phyloP scores from a whole-genome alignment of 2,329 filamentous ascomycete species.

The Phaeosphaeriaceae sp. region DNA sequence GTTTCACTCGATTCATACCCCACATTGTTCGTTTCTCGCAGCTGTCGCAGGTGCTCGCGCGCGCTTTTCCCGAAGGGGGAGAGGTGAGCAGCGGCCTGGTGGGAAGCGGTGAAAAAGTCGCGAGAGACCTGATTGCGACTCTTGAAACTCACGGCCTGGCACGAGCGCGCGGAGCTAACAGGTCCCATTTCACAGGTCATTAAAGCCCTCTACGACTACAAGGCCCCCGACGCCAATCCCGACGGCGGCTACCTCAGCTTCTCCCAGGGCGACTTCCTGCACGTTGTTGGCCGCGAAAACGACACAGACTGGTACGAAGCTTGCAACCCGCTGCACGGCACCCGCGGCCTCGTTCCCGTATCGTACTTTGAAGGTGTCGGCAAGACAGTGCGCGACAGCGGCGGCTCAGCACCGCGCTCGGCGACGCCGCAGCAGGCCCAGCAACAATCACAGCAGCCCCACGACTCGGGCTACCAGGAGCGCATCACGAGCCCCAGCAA shows the following conservation, averaged over 20 bases:
- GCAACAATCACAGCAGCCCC: slow-evolving; percentile 60
- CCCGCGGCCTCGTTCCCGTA: slow-evolving; percentile 90
- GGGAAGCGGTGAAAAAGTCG: not conserved
- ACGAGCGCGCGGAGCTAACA: slow-evolving; percentile 36
- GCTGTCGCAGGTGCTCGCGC: slow-evolving; percentile 1
- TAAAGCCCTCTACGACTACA: slow-evolving; percentile 95
- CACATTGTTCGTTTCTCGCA: not conserved
- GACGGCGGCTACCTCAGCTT: slow-evolving; percentile 77
- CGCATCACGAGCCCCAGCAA: slow-evolving; percentile 43
- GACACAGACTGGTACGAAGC: slow-evolving; percentile 98
- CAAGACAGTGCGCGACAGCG: slow-evolving; percentile 90
- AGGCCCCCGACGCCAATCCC: slow-evolving; percentile 72
- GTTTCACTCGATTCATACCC: slow-evolving; percentile 14
- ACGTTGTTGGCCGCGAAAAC: slow-evolving; percentile 95
- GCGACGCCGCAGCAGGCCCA: slow-evolving; percentile 3
- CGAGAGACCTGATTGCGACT: not conserved
- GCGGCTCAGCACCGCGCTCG: slow-evolving; percentile 58
- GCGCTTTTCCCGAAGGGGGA: slow-evolving; percentile 3
- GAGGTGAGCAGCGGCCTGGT: not conserved
- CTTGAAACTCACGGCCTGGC: slow-evolving; percentile 20
- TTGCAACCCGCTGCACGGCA: slow-evolving; percentile 90
- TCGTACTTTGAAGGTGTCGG: slow-evolving; percentile 92
- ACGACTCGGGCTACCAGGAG: slow-evolving; percentile 91
- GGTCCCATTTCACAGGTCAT: slow-evolving; percentile 74
- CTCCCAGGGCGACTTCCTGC: slow-evolving; percentile 94